Percentiles rank a stretch among this genome's conserved stretches.
phyloP scores from a whole-genome alignment of 176 grass and related monocot genomes.

The Avena eriantha region DNA sequence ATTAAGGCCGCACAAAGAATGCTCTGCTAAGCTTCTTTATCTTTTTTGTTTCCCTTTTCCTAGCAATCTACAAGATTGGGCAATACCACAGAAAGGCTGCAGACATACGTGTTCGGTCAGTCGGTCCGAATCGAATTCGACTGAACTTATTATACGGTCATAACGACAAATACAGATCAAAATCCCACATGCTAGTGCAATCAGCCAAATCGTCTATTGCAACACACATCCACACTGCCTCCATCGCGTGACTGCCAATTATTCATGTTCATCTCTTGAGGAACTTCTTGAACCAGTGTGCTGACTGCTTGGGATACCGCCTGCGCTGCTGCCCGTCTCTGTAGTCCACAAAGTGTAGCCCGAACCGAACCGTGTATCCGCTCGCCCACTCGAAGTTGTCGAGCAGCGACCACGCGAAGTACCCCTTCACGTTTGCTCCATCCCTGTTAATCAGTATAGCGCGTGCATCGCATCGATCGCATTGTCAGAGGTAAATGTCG shows the following conservation, averaged over 20 bases:
- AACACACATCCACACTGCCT: neutral
- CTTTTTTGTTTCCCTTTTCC: no score
- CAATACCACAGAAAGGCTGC: neutral
- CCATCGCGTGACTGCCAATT: neutral
- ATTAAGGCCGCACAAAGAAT: no score
- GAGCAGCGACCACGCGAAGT: conserved; percentile 61
- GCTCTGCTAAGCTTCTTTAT: no score
- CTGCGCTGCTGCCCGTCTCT: conserved; percentile 42
- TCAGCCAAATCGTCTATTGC: neutral
- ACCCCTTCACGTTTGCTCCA: conserved; percentile 58
- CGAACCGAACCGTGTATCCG: conserved; percentile 57
- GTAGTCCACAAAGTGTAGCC: conserved; percentile 57
- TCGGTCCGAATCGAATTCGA: neutral
- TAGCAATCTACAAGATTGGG: neutral
- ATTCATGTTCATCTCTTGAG: conserved; percentile 13
- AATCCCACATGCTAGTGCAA: neutral
- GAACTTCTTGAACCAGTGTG: conserved; percentile 58
- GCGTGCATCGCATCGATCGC: neutral
- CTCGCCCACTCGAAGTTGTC: conserved; percentile 61
- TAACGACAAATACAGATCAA: neutral
- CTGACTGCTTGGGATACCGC: conserved; percentile 49
- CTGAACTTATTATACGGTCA: neutral
- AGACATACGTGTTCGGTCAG: neutral
- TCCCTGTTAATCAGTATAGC: conserved; percentile 21
- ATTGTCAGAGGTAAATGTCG: neutral